phyloP scores from a whole-genome alignment of 441 rosid genomes.

The Metrosideros polymorpha region DNA sequence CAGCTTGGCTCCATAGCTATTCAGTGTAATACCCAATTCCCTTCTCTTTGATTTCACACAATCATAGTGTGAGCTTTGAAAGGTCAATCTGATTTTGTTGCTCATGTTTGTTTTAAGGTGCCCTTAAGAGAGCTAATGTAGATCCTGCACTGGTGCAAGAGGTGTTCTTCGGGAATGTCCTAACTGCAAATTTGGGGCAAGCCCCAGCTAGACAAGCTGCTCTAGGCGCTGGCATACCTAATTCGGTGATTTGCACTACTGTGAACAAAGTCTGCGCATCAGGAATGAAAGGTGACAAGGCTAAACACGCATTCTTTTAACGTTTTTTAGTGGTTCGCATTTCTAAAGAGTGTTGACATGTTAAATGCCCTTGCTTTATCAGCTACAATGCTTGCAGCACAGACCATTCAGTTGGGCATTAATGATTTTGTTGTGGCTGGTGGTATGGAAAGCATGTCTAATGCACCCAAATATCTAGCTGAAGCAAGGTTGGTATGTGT shows the following conservation, averaged over 20 bases:
- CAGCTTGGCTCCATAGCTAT: constrained; percentile 83
- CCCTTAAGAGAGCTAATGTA: constrained; percentile 72
- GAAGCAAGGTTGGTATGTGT: constrained; percentile 47
- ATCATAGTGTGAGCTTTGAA: not conserved
- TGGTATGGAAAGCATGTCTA: constrained; percentile 98
- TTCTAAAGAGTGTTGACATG: not conserved
- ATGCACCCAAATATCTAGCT: constrained; percentile 80
- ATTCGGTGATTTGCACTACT: constrained; percentile 84
- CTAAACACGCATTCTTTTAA: not conserved
- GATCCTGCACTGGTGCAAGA: constrained; percentile 87
- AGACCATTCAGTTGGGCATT: constrained; percentile 54
- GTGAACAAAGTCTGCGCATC: constrained; percentile 90
- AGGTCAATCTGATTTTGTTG: not conserved
- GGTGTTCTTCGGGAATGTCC: constrained; percentile 91
- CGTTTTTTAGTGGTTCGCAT: not conserved
- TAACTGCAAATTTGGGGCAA: constrained; percentile 91
- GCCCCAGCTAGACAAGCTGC: constrained; percentile 99
- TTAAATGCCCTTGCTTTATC: not conserved
- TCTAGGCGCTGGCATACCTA: constrained; percentile 81
- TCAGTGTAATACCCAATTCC: constrained; percentile 19
- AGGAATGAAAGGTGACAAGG: constrained; percentile 72
- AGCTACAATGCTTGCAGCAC: constrained; percentile 92
- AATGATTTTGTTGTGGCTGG: constrained; percentile 86
- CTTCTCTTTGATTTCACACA: not conserved
- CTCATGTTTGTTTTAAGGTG: constrained; percentile 23